Evolutionary conservation across 2,329 filamentous ascomycete genomes (phyloP), one percentile per base, ranked within the genome.

Genomic region (Fusarium nelsonii): DNA sequence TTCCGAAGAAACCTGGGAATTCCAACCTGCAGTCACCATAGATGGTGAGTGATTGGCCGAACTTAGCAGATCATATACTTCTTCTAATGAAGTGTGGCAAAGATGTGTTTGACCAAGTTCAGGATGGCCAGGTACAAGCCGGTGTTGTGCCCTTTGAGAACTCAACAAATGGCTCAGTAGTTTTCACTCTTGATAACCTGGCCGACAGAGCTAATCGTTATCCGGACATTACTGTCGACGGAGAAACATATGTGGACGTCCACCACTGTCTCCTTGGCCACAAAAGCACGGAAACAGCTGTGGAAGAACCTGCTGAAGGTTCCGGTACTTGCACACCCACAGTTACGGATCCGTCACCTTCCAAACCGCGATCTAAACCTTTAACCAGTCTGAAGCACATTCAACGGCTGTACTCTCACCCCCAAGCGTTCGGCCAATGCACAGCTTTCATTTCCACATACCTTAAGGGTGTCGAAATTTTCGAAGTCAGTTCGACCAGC

Each of bases 81-180:
- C 23, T 65, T 36, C 62, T 70, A 43, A 72, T 57, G 8, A 23
- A 43, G 37, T 41, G 23, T 53, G 56, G 39, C 26, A 51, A 69
- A 91, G 93, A 96, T 76, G 89, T 97, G 73, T 97, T 97, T 78
- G 84, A 90, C 51, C 85, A 89, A 16, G 91, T 97, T 8, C 93
- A 97, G 75, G 83, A 84, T 37, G 85, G 87, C 60, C 77, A 82
- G 44, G 88, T 88, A 1, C 80, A 86, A 53, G 90, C 90, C 58
- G 96, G 94, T 71, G 92, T 98, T 33, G 92, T 97, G 3, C 96
- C 96, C 8, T 94, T 97, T 80, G 95, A 98, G 78, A 99, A 99
- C 83, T 97, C 92, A 40, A 95, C 93, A 77, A 97, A 98, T 79
- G 96, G 96, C 75, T 91, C 91, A 56, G 96, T 99, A 50, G 89